phyloP scores from a whole-genome alignment of 495 filamentous ascomycete genomes.

The Pseudotulostoma volvatum region DNA sequence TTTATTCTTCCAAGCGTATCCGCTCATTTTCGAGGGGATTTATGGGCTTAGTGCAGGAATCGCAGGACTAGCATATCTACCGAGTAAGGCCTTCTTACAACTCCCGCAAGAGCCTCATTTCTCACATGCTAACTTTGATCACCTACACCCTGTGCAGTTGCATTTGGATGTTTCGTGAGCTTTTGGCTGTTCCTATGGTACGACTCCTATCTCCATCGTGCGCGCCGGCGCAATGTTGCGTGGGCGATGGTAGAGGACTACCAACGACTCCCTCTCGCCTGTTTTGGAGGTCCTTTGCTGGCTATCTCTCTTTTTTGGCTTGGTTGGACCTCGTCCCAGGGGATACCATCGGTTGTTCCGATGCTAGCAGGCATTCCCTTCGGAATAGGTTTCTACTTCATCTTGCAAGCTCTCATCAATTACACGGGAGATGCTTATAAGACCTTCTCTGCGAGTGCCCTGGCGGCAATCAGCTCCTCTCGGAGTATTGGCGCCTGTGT shows the following conservation, averaged over 20 bases:
- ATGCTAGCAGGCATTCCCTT: conserved; percentile 49
- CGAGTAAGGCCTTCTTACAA: conserved; percentile 15
- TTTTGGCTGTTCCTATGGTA: conserved; percentile 11
- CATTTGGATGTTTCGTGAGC: conserved; percentile 6
- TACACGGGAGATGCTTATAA: conserved; percentile 67
- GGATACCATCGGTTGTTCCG: conserved; percentile 47
- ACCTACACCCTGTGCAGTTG: no score
- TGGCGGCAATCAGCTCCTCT: conserved; percentile 45
- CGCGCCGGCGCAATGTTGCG: conserved; percentile 7
- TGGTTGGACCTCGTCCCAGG: conserved; percentile 42
- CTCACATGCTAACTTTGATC: no score
- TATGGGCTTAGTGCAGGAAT: conserved; percentile 21
- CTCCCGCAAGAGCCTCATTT: no score
- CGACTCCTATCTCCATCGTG: conserved; percentile 10
- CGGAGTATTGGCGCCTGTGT: conserved; percentile 46
- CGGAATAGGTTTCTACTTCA: conserved; percentile 48
- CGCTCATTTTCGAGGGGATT: conserved; percentile 41
- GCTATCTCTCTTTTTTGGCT: conserved; percentile 54
- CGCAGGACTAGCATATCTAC: conserved; percentile 28
- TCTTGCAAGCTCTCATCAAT: conserved; percentile 55
- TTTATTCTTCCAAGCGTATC: conserved; percentile 51
- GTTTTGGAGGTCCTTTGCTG: conserved; percentile 46
- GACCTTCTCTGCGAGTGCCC: conserved; percentile 50
- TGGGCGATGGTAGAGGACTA: no score
- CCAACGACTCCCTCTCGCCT: conserved; percentile 50